phyloP scores from a whole-genome alignment of 2,329 filamentous ascomycete genomes.

The Trichoderma atroviride region DNA sequence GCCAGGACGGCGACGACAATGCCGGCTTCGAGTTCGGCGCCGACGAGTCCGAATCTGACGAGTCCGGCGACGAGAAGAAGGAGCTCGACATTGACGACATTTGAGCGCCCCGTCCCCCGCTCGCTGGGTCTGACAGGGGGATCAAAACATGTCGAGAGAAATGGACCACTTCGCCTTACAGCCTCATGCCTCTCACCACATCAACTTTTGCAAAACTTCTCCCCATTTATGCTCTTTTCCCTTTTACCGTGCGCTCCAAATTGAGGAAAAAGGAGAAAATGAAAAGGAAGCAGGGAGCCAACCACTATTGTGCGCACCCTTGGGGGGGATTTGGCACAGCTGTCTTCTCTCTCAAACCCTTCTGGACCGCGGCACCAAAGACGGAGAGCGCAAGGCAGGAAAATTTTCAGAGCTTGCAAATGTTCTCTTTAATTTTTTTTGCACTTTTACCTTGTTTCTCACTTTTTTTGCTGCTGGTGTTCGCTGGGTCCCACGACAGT shows the following conservation, averaged over 20 bases:
- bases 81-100: slow-evolving; percentile 97
- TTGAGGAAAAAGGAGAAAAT: neutral
- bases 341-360: slow-evolving; percentile 68
- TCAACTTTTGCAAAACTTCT: neutral
- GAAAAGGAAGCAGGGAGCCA: neutral
- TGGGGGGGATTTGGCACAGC: slow-evolving; percentile 42
- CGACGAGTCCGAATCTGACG: slow-evolving; percentile 68
- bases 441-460: neutral
- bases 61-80: slow-evolving; percentile 61
- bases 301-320: slow-evolving; percentile 1
- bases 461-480: neutral
- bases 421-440: neutral
- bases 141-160: slow-evolving; percentile 17
- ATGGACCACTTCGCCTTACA: slow-evolving; percentile 4
- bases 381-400: neutral
- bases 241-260: neutral
- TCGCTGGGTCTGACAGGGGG: neutral
- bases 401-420: neutral
- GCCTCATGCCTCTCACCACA: slow-evolving; percentile 21
- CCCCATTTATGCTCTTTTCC: slow-evolving; percentile 4
- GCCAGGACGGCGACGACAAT: slow-evolving; percentile 90
- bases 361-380: slow-evolving; percentile 25
- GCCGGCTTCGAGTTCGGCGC: slow-evolving; percentile 99
- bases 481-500: slow-evolving; percentile 51
- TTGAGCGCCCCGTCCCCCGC: slow-evolving; percentile 49